These are phyloP conservation scores for Cadophora luteo-olivacea DNA, from an alignment of 2,329 filamentous ascomycete genomes.

Conservation along the genomic window DNA sequence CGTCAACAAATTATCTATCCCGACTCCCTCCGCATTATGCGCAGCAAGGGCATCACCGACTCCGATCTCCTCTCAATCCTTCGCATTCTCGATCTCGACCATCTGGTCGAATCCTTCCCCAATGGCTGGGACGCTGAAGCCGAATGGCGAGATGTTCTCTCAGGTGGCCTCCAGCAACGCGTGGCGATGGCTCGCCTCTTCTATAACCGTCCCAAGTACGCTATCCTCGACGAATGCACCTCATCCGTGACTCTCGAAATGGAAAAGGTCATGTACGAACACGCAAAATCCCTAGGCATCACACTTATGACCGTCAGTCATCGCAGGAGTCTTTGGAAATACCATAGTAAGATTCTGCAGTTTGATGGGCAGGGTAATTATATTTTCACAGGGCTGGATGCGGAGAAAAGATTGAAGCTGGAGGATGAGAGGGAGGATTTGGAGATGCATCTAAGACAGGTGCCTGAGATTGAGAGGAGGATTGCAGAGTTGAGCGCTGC, in stretches of 20 bases:
- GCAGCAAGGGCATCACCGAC: constrained; percentile 82
- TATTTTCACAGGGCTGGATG: constrained; percentile 88
- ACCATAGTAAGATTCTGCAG: constrained; percentile 92
- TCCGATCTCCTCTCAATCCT: constrained; percentile 80
- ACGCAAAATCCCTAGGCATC: constrained; percentile 87
- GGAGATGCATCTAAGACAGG: constrained; percentile 81
- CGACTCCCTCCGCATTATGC: constrained; percentile 86
- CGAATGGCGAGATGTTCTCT: constrained; percentile 95
- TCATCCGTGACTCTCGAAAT: constrained; percentile 93
- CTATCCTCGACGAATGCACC: constrained; percentile 97
- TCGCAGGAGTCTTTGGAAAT: constrained; percentile 91
- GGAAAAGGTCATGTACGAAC: constrained; percentile 96
- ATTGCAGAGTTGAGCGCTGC: constrained; percentile 75
- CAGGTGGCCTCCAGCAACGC: constrained; percentile 90
- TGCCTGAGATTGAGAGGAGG: constrained; percentile 86
- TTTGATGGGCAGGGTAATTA: constrained; percentile 95
- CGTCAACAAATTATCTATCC: constrained; percentile 98
- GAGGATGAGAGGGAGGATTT: constrained; percentile 98
- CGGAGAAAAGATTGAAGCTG: constrained; percentile 80
- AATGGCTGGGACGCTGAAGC: constrained; percentile 91
- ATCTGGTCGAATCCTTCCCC: constrained; percentile 77
- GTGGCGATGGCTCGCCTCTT: constrained; percentile 96
- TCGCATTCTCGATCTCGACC: constrained; percentile 79
- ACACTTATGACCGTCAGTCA: constrained; percentile 98
- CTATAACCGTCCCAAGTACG: constrained; percentile 91